These are phyloP conservation scores for Secale cereale DNA, from an alignment of 176 grass and related monocot species.

Conservation along the genomic window DNA sequence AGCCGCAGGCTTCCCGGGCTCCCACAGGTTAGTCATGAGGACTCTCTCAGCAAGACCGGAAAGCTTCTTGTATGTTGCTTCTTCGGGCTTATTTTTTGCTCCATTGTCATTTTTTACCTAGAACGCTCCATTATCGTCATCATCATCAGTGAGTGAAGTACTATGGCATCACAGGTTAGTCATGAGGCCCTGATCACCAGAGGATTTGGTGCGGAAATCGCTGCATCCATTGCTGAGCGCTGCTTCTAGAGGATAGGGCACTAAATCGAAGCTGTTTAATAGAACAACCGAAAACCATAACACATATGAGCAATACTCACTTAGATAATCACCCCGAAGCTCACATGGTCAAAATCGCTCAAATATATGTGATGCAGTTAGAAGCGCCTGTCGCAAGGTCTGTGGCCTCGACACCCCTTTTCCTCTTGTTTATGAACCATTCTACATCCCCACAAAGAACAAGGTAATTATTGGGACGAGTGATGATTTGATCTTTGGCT, in stretches of 20 bases:
- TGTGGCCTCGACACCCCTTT: slow-evolving; percentile 94
- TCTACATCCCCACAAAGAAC: slow-evolving; percentile 93
- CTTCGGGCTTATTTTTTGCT: not conserved
- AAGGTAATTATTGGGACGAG: slow-evolving; percentile 37
- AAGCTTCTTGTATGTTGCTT: slow-evolving; percentile 68
- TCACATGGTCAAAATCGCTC: not conserved
- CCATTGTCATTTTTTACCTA: too few species aligned
- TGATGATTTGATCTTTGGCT: not conserved
- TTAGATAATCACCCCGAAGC: not conserved
- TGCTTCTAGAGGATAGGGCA: slow-evolving; percentile 78
- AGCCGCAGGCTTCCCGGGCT: too few species aligned
- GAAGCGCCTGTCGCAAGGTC: slow-evolving; percentile 76
- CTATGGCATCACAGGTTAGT: slow-evolving; percentile 70
- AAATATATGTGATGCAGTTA: slow-evolving; percentile 38
- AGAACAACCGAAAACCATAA: not conserved
- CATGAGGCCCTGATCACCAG: slow-evolving; percentile 91
- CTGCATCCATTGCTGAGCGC: slow-evolving; percentile 73
- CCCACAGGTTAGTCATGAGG: too few species aligned
- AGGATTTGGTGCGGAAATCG: slow-evolving; percentile 89
- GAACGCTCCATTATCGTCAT: too few species aligned
- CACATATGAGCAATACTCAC: not conserved
- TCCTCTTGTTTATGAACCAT: slow-evolving; percentile 85
- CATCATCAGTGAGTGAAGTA: not conserved
- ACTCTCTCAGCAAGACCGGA: slow-evolving; percentile 86
- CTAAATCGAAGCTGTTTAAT: slow-evolving; percentile 8